Base-by-base conservation (phyloP, 345 rosid species). In the Salix koriyanagi region DNA sequence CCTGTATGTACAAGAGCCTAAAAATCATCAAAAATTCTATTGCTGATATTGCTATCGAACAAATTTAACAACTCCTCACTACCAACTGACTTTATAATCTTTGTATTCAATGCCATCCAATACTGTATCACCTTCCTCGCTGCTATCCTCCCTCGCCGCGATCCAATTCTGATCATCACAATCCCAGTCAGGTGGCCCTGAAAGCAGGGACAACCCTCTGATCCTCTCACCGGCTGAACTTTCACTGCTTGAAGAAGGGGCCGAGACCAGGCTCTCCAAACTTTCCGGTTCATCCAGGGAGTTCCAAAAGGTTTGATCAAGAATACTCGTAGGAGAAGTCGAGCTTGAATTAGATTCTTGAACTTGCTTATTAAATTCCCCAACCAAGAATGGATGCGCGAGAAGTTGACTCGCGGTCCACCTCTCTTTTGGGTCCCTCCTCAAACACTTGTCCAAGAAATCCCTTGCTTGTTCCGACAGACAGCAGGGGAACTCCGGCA, bases 251-350 rank as follows among this genome's bases (percentile, higher is more conserved):
- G 71, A 19, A 34, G 70, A 19, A 34, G 42, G 80, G 79, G 58
- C 69, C 48, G 25, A 76, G 62, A 78, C 82, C 12, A 10, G 2
- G 16, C 13, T 56, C 61, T 80, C 85, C 65, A 80, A 72, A 46
- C 80, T 65, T 34, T 79, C 87, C 7, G 89, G 65, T 69, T 80
- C 88, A n/a, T 86, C 93, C 46, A 75, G 42, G n/a, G 89, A 81
- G 58, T 74, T 76, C 97, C 98, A 91, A 52, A 89, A 81, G 37
- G 82, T 84, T 70, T 85, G 88, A 77, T 93, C 97, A 46, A 89
- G 88, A 77, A 90, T 83, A 67, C 94, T 91, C 39, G 98, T 93
- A 39, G 98, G 98, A 71, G 98, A 93, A 71, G 46, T 76, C 41
- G 86, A 84, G 23, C 41, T 65, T 76, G 84, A 72, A 56, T 50